These are phyloP conservation scores for Vaccinium darrowii DNA, from an alignment of 148 eudicot genomes.

Conservation along the genomic window DNA sequence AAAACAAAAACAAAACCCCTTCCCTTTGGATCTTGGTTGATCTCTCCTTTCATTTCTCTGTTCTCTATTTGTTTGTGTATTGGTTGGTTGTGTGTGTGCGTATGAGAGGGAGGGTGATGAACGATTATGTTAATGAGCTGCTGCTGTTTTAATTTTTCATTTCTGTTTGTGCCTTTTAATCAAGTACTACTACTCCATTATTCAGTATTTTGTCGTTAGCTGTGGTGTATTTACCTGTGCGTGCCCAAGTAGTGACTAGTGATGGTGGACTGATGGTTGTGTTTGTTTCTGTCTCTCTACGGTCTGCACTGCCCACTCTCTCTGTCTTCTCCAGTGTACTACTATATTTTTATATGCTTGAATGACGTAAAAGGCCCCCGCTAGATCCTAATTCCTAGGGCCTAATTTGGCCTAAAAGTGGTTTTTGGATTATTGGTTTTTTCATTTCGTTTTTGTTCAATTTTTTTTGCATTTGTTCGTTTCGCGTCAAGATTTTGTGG, in stretches of 20 bases:
- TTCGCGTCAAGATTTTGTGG: too few relatives aligned
- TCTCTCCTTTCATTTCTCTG: neutral
- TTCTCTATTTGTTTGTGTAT: neutral
- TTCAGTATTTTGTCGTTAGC: neutral
- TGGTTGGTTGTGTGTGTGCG: neutral
- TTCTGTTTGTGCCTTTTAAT: neutral
- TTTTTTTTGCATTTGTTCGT: too few relatives aligned
- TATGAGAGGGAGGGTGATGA: neutral
- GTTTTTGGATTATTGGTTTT: too few relatives aligned
- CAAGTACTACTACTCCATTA: too few relatives aligned
- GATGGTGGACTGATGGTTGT: neutral
- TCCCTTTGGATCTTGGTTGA: neutral
- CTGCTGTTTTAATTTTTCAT: neutral
- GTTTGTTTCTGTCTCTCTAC: too few relatives aligned
- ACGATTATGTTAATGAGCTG: neutral
- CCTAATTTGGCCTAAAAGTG: too few relatives aligned
- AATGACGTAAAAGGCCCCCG: too few relatives aligned
- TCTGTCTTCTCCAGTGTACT: too few relatives aligned
- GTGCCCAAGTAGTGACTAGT: neutral
- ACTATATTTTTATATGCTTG: too few relatives aligned
- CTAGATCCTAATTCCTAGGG: too few relatives aligned
- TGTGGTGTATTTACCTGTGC: neutral
- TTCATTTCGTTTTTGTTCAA: too few relatives aligned
- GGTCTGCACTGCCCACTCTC: too few relatives aligned
- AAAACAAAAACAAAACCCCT: constrained; percentile 14